These are phyloP conservation scores for Xylaria curta DNA, from an alignment of 495 filamentous ascomycete species.

Conservation along the genomic window DNA sequence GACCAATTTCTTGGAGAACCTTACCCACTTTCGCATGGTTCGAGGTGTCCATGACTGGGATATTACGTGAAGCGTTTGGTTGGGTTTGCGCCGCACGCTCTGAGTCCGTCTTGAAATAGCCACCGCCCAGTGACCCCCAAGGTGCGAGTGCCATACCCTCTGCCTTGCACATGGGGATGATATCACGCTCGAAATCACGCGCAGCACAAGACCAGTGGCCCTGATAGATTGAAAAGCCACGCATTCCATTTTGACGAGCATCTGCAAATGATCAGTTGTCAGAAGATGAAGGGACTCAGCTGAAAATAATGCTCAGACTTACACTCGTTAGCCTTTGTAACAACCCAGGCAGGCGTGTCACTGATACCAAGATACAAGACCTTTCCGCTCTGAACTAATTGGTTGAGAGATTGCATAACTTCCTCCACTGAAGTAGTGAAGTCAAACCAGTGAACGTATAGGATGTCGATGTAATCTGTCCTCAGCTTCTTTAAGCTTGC, in stretches of 20 bases:
- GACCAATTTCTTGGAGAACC: constrained; percentile 2
- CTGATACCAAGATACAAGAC: constrained; percentile 3
- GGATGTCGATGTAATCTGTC: neutral
- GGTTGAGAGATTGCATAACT: neutral
- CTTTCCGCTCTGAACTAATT: constrained; percentile 4
- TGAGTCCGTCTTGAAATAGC: neutral
- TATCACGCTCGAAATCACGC: constrained; percentile 5
- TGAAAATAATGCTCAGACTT: neutral
- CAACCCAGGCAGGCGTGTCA: constrained; percentile 5
- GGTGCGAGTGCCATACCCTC: constrained; percentile 2
- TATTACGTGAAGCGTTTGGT: neutral
- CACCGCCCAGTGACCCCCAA: neutral
- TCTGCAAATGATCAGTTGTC: neutral
- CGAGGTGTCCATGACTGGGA: constrained; percentile 1
- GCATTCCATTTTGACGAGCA: constrained; percentile 10
- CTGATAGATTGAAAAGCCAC: constrained; percentile 3
- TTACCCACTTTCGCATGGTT: constrained; percentile 3
- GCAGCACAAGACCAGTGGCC: constrained; percentile 3
- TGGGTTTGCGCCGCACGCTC: neutral
- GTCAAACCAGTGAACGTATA: constrained; percentile 6
- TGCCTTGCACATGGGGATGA: neutral
- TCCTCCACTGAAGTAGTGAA: neutral
- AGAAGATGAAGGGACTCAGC: neutral
- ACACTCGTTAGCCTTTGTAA: neutral
- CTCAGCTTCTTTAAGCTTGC: neutral